phyloP scores from a whole-genome alignment of 1,284 basidiomycete species.

The Tranzscheliella williamsii region DNA sequence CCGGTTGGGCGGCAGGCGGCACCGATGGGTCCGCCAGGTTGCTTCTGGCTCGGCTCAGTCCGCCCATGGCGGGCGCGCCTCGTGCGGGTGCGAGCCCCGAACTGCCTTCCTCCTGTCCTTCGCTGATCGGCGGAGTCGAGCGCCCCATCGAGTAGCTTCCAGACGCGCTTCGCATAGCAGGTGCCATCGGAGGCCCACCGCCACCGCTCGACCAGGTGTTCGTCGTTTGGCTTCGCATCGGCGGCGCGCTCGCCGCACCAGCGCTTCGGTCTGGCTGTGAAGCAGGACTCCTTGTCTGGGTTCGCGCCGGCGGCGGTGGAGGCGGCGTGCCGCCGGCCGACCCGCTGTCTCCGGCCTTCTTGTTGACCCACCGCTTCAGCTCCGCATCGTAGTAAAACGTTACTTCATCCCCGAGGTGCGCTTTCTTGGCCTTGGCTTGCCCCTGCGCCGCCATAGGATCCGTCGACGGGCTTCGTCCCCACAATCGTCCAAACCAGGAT shows the following conservation, averaged over 20 bases:
- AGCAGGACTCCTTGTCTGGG: constrained; percentile 52
- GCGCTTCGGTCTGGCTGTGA: constrained; percentile 27
- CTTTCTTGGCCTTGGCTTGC: constrained; percentile 62
- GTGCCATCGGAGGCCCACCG: not conserved
- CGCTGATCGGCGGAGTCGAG: constrained; percentile 38
- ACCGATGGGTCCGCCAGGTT: constrained; percentile 48
- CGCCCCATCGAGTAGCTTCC: constrained; percentile 13
- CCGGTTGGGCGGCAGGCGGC: constrained; percentile 47
- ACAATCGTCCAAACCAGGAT: constrained; percentile 74
- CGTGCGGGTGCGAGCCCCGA: constrained; percentile 14
- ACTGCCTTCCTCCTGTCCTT: constrained; percentile 21
- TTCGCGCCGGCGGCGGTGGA: constrained; percentile 48
- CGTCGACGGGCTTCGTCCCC: constrained; percentile 52
- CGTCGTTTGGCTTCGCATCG: constrained; percentile 19
- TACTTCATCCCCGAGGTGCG: constrained; percentile 89
- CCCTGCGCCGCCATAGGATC: constrained; percentile 44
- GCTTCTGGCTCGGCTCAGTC: constrained; percentile 33
- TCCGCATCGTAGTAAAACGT: constrained; percentile 93
- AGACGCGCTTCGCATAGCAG: not conserved
- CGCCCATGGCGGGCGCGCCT: constrained; percentile 14
- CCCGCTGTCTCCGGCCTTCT: constrained; percentile 68
- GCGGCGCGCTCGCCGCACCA: constrained; percentile 19
- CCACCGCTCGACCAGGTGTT: constrained; percentile 2
- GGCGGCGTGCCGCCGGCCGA: constrained; percentile 42
- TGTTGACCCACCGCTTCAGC: constrained; percentile 93